Percentiles rank a stretch among this genome's conserved stretches.
phyloP scores from a whole-genome alignment of 2,329 filamentous ascomycete genomes.

The Venturia aucupariae region DNA sequence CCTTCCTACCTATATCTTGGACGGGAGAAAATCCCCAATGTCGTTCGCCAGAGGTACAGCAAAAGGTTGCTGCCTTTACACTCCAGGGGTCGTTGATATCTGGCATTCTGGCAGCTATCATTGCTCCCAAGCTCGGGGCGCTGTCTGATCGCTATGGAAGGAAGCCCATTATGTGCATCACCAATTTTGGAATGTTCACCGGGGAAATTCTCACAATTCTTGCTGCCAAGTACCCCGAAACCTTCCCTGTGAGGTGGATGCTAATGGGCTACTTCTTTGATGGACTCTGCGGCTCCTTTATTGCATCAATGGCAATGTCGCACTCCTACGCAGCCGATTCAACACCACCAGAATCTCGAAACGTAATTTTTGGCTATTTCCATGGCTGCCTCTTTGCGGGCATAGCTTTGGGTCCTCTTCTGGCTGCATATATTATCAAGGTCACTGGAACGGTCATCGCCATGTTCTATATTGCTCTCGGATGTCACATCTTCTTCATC shows the following conservation, averaged over 20 bases:
- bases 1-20: slow-evolving; percentile 54
- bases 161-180: slow-evolving; percentile 61
- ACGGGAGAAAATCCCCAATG: slow-evolving; percentile 71
- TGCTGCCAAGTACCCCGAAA: slow-evolving; percentile 64
- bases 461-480: slow-evolving; percentile 77
- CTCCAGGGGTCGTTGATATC: slow-evolving; percentile 65
- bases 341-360: slow-evolving; percentile 67
- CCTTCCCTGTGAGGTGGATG: slow-evolving; percentile 67
- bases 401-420: slow-evolving; percentile 75
- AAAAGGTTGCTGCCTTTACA: slow-evolving; percentile 66
- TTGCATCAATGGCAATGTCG: slow-evolving; percentile 65
- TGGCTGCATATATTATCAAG: slow-evolving; percentile 72
- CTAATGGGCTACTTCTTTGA: slow-evolving; percentile 70
- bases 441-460: slow-evolving; percentile 64
- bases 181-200: slow-evolving; percentile 63
- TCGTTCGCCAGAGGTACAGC: slow-evolving; percentile 67
- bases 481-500: slow-evolving; percentile 65
- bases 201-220: slow-evolving; percentile 71
- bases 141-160: slow-evolving; percentile 83
- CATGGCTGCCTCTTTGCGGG: slow-evolving; percentile 83
- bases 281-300: slow-evolving; percentile 82
- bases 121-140: slow-evolving; percentile 72
- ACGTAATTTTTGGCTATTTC: slow-evolving; percentile 79
- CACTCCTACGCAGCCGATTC: slow-evolving; percentile 89
- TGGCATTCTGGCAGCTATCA: slow-evolving; percentile 70